phyloP scores from a whole-genome alignment of 768 basidiomycete genomes.

The Suillus lakei region DNA sequence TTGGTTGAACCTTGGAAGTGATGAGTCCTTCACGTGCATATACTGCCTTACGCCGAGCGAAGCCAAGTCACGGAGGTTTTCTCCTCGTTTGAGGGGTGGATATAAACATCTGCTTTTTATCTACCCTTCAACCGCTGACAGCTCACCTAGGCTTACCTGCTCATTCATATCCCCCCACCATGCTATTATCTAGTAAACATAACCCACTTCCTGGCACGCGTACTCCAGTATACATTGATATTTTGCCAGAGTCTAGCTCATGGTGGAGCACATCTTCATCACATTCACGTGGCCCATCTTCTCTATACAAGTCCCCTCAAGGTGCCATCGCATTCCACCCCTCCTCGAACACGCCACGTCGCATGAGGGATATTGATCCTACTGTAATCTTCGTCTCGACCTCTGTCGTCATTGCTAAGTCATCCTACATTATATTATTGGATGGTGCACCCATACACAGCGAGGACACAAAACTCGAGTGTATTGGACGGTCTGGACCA shows the following conservation, averaged over 20 bases:
- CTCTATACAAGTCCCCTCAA: background rate
- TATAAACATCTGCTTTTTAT: slow-evolving; percentile 30
- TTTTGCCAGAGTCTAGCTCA: slow-evolving; percentile 28
- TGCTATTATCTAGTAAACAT: slow-evolving; percentile 26
- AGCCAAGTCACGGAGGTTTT: slow-evolving; percentile 24
- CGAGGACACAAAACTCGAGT: slow-evolving; percentile 48
- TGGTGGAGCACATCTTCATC: slow-evolving; percentile 1
- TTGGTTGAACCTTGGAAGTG: slow-evolving; percentile 31
- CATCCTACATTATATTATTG: slow-evolving; percentile 58
- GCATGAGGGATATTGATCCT: slow-evolving; percentile 63
- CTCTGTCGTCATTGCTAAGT: slow-evolving; percentile 51
- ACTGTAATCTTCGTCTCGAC: slow-evolving; percentile 65
- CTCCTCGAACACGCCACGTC: slow-evolving; percentile 46
- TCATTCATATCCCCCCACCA: slow-evolving; percentile 22
- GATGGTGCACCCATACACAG: slow-evolving; percentile 54
- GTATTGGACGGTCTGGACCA: too few relatives aligned
- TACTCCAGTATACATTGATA: slow-evolving; percentile 39
- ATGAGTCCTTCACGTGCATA: slow-evolving; percentile 36
- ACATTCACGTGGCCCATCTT: background rate
- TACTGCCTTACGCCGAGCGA: slow-evolving; percentile 32
- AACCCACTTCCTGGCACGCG: slow-evolving; percentile 28
- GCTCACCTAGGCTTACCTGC: slow-evolving; percentile 19
- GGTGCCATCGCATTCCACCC: background rate
- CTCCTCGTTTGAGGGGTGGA: slow-evolving; percentile 13
- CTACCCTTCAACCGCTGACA: slow-evolving; percentile 18